phyloP scores from a whole-genome alignment of 345 rosid species.

The Jatropha curcas region DNA sequence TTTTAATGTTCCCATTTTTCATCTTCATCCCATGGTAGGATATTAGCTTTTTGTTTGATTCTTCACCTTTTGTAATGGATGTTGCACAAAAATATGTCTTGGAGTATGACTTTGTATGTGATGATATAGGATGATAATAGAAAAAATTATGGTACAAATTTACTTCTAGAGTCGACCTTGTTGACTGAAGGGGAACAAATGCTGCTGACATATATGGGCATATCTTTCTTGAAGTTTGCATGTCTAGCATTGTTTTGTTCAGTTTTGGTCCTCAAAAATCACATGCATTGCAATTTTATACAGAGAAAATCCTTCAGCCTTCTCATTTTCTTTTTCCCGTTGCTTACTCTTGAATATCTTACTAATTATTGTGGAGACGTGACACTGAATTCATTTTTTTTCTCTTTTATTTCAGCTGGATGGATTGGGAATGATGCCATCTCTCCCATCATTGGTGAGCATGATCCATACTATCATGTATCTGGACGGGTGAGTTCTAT shows the following conservation, averaged over 20 bases:
- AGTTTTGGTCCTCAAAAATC: background rate
- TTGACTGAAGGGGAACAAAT: background rate
- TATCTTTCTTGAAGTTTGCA: background rate
- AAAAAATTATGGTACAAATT: background rate
- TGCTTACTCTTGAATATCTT: background rate
- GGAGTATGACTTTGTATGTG: background rate
- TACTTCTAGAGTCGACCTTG: background rate
- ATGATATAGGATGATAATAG: background rate
- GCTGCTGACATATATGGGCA: background rate
- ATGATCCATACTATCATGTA: constrained; percentile 76
- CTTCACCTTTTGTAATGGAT: too few species aligned
- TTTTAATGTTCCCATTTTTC: background rate
- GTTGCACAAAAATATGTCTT: background rate
- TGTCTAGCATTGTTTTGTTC: background rate
- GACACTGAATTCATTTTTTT: constrained; percentile 14
- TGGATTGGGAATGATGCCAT: constrained; percentile 94
- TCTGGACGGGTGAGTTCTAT: constrained; percentile 71
- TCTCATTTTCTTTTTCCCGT: constrained; percentile 1
- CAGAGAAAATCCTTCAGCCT: background rate
- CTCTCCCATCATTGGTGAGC: constrained; percentile 82
- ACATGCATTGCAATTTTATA: background rate
- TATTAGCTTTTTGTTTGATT: too few species aligned
- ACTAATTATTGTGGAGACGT: background rate
- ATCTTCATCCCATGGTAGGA: background rate
- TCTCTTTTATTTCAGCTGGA: constrained; percentile 59